phyloP scores from a whole-genome alignment of 2,329 filamentous ascomycete genomes.

The Pyrenophora seminiperda region DNA sequence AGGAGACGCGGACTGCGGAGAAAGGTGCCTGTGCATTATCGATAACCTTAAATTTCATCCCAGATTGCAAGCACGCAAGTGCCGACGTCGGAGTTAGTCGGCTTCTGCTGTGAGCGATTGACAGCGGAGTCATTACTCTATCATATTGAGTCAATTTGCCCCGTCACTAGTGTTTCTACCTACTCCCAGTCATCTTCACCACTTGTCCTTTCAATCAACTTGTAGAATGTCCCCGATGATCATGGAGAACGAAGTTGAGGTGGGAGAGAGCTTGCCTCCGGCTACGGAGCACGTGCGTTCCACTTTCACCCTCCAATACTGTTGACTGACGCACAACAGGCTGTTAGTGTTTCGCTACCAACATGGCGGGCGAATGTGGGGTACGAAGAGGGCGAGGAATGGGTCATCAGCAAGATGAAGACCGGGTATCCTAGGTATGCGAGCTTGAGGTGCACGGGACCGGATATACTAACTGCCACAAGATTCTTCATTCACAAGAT shows the following conservation, averaged over 20 bases:
- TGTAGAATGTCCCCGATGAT: constrained; percentile 33
- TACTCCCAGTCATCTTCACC: constrained; percentile 5
- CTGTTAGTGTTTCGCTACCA: constrained; percentile 92
- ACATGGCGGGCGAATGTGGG: constrained; percentile 90
- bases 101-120: constrained; percentile 16
- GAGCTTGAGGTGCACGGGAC: neutral
- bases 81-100: constrained; percentile 42
- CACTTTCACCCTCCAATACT: constrained; percentile 8
- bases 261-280: constrained; percentile 47
- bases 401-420: constrained; percentile 83
- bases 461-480: constrained; percentile 14
- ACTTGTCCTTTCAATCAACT: neutral
- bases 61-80: constrained; percentile 30
- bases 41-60: constrained; percentile 39
- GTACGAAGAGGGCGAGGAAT: constrained; percentile 89
- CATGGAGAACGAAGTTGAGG: constrained; percentile 44
- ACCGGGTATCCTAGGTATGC: constrained; percentile 85
- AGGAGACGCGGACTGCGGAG: constrained; percentile 14
- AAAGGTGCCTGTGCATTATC: constrained; percentile 32
- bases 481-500: constrained; percentile 91
- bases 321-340: constrained; percentile 59
- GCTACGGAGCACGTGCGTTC: constrained; percentile 49
- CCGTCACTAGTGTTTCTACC: constrained; percentile 4
- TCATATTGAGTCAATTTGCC: constrained; percentile 11
- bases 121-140: constrained; percentile 19